Percentiles rank a stretch among this genome's conserved stretches.
These are phyloP conservation scores for Nepenthes mirabilis DNA, from an alignment of 148 eudicot species.

Conservation along the genomic window DNA sequence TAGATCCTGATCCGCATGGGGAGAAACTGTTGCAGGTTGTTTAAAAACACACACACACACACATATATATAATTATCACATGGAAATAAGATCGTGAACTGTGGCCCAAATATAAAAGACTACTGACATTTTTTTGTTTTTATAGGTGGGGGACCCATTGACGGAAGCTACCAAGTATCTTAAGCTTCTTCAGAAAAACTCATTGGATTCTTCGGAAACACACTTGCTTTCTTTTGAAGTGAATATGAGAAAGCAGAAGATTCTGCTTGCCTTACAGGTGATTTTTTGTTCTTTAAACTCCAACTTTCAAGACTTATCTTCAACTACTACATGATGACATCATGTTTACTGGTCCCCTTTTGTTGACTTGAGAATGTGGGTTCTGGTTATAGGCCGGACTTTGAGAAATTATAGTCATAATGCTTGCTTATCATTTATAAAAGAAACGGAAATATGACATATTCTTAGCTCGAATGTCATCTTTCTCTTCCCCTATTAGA, in stretches of 20 bases:
- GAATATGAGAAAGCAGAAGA: constrained; percentile 81
- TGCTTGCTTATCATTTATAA: no score
- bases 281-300: not conserved
- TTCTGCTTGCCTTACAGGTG: constrained; percentile 90
- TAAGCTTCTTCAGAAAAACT: constrained; percentile 85
- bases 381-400: no score
- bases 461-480: no score
- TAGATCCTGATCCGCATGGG: constrained; percentile 90
- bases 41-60: not conserved
- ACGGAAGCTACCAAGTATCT: constrained; percentile 86
- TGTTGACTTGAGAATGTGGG: no score
- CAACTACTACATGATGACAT: not conserved
- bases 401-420: no score
- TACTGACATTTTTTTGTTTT: constrained; percentile 2
- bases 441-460: no score
- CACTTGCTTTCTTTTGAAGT: constrained; percentile 85
- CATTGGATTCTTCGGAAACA: constrained; percentile 75
- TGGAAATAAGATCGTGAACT: not conserved
- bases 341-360: no score
- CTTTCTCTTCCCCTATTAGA: no score
- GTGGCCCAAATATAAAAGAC: not conserved
- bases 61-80: no score
- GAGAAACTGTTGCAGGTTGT: constrained; percentile 80
- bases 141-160: constrained; percentile 85
- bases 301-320: not conserved